Base-by-base conservation (phyloP, 148 eudicot genomes). In the Agrostemma githago region DNA sequence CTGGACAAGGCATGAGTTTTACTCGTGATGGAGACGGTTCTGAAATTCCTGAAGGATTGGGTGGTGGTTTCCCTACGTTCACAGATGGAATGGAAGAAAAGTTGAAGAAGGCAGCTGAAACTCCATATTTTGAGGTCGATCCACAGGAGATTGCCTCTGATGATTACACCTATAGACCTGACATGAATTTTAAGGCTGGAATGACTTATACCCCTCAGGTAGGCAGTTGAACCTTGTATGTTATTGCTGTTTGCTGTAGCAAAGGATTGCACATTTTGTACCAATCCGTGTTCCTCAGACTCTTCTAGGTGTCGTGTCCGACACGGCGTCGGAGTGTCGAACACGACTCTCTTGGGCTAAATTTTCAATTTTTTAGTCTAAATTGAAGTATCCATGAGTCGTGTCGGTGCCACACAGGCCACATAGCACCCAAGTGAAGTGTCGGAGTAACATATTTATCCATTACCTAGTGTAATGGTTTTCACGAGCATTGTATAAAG, bases 51-150 rank as follows among this genome's bases (percentile, higher is more conserved):
- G 53, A 76, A 83, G 87, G 87, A 73, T 76, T 82, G 19, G 87
- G 80, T 80, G 89, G 81, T 74, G 74, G 82, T 76, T 82, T 80
- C 66, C 84, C 65, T 57, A 67, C 90, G 54, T 86, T 87, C 64
- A 56, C 72, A 3, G 97, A 94, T 73, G 93, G 96, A 60, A 74
- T 94, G 89, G 93, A 88, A 56, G 83, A 78, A 41, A 87, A 82
- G 75, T 78, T 94, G 82, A 87, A 83, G 84, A 48, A 88, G 79
- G 91, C 91, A 46, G 96, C 98, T 71, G 91, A 89, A 46, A 93
- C 98, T 71, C 69, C 81, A 11, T 85, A 86, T 69, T 94, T 91
- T 82, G 91, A 94, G 68, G 70, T 78, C 41, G 81, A 83, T 76
- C 72, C 77, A 4, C 82, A 83, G 4, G 94, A 89, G 83, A 61